Evolutionary conservation across 1,284 basidiomycete species (phyloP).

Genomic region (Pseudozyma tsukubaensis): DNA sequence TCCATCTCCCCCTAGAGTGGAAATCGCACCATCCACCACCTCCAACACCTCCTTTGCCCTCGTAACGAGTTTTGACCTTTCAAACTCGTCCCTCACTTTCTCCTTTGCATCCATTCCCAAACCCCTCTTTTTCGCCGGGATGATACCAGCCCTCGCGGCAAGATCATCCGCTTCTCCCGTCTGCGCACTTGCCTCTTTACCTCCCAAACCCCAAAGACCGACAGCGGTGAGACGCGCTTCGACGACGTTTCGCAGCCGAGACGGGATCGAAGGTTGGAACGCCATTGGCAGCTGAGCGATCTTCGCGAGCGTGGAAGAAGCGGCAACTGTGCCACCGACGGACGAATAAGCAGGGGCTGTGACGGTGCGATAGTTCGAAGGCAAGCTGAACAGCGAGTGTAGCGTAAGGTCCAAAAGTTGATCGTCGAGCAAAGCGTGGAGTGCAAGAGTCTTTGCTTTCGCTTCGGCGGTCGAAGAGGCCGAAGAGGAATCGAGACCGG

Average conservation of each 20-base stretch:
- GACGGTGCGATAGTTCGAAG: slow-evolving; percentile 52
- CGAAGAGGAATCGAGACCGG: slow-evolving; percentile 31
- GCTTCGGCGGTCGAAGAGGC: slow-evolving; percentile 7
- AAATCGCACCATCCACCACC: slow-evolving; percentile 20
- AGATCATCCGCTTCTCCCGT: slow-evolving; percentile 38
- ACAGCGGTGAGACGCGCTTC: slow-evolving; percentile 44
- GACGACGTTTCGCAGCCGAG: slow-evolving; percentile 54
- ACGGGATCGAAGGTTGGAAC: slow-evolving; percentile 49
- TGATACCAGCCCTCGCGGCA: slow-evolving; percentile 41
- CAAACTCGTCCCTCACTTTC: slow-evolving; percentile 36
- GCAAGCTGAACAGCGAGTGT: slow-evolving; percentile 58
- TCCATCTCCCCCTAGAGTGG: not conserved
- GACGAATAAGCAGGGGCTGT: slow-evolving; percentile 44
- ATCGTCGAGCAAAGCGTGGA: slow-evolving; percentile 55
- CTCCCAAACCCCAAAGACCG: slow-evolving; percentile 51
- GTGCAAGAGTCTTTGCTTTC: slow-evolving; percentile 24
- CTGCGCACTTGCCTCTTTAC: slow-evolving; percentile 42
- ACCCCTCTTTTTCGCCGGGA: slow-evolving; percentile 32
- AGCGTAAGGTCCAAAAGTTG: slow-evolving; percentile 50
- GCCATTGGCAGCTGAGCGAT: slow-evolving; percentile 16
- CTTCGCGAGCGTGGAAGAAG: slow-evolving; percentile 10
- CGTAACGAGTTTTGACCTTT: slow-evolving; percentile 34
- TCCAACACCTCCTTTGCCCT: slow-evolving; percentile 35
- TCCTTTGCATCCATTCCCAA: slow-evolving; percentile 35
- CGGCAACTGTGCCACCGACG: slow-evolving; percentile 2